Base-by-base conservation (phyloP, 441 rosid genomes). In the Bruguiera hainesii region DNA sequence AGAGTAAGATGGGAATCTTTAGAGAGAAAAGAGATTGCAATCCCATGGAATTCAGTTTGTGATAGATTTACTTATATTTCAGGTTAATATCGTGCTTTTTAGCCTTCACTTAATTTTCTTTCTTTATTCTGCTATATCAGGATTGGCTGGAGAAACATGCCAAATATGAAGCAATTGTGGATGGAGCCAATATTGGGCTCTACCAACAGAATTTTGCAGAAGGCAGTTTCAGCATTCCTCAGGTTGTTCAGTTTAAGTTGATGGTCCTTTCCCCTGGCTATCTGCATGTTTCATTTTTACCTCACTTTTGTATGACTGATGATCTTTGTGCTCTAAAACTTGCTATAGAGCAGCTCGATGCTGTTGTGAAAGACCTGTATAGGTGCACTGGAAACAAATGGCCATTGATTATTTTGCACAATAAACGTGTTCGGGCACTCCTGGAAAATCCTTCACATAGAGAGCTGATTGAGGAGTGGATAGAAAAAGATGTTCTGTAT, bases 141-240 rank as follows among this genome's bases (percentile, higher is more conserved):
- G 85, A 80, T 42, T 89, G 96, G 98, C 85, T 93, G 68, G 85
- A 80, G n/a, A 75, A 80, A 30, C 83, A 86, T 80, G 78, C 78
- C 63, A 74, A 69, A 56, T 86, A 80, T 53, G 86, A 89, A 70
- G 90, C 95, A 72, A 81, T 93, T 65, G 74, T 87, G 7, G 98
- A 93, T 83, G 97, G 94, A 73, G 98, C 98, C 71, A 93, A 93
- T 82, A 71, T 90, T 75, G 94, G 93, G 8, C 91, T 93, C 66
- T 89, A 85, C 79, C 93, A 87, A 66, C 98, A 93, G 71, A 90
- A 89, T 80, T 89, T 89, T 79, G 82, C 81, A 8, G 96, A 86
- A 63, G 97, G 96, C 7, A 84, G 94, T 69, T 87, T 93, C 79
- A 85, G 86, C 73, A 59, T 87, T 65, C 60, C 83, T 73, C 97